Conservation (phyloP, 2,329 filamentous ascomycete species). For the Alternaria rosae region DNA sequence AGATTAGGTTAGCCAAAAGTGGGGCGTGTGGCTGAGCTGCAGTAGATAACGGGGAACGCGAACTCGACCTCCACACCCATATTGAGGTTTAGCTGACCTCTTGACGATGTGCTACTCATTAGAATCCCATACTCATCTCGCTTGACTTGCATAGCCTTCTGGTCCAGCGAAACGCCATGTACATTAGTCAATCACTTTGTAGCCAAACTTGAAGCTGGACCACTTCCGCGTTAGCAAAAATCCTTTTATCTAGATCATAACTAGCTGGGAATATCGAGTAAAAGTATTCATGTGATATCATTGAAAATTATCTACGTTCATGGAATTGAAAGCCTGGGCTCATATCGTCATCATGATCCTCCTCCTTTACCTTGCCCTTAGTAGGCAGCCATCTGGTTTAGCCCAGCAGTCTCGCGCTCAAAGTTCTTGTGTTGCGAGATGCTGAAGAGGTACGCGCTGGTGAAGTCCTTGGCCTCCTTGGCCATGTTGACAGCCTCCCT, state of each 20-base stretch:
- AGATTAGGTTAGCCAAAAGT: constrained; percentile 3
- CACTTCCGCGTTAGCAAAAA: background rate
- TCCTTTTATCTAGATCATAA: no score
- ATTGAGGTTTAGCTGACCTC: background rate
- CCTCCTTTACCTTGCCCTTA: constrained; percentile 50
- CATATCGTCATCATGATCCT: background rate
- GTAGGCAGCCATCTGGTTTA: constrained; percentile 72
- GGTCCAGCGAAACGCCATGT: background rate
- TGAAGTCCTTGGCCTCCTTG: constrained; percentile 72
- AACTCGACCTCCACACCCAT: background rate
- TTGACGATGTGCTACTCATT: background rate
- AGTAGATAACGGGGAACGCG: constrained; percentile 2
- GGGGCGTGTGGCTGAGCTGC: constrained; percentile 15
- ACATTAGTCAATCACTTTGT: background rate
- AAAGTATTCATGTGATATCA: background rate
- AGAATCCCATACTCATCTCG: background rate
- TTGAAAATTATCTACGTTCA: constrained; percentile 2
- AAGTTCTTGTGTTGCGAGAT: constrained; percentile 78
- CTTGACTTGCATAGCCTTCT: background rate
- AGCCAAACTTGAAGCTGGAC: background rate
- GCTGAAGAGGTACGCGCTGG: constrained; percentile 73
- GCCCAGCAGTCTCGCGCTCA: constrained; percentile 74
- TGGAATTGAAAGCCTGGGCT: background rate
- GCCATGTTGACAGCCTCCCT: constrained; percentile 68
- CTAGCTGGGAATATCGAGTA: background rate